A percentile compares a stretch with the other conserved stretches of the same genome.
phyloP scores from a whole-genome alignment of 768 basidiomycete species.

The Podaxis sp. region DNA sequence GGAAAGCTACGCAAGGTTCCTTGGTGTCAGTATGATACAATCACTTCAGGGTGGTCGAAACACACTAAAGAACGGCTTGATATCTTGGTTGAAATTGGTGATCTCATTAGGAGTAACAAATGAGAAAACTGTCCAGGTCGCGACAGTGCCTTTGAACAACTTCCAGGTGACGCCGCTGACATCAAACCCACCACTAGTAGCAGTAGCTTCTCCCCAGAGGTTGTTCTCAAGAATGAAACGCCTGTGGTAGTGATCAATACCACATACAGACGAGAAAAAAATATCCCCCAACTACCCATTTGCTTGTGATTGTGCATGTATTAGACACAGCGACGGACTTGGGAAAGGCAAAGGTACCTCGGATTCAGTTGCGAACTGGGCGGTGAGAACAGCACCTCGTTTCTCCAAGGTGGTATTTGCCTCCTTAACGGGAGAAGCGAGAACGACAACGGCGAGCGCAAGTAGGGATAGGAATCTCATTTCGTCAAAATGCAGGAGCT shows the following conservation, averaged over 20 bases:
- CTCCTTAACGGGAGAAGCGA: slow-evolving; percentile 5
- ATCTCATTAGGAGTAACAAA: slow-evolving; percentile 31
- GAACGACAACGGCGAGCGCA: background rate
- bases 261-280: background rate
- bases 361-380: slow-evolving; percentile 25
- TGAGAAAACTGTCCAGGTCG: slow-evolving; percentile 29
- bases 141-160: slow-evolving; percentile 28
- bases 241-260: slow-evolving; percentile 3
- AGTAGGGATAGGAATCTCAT: slow-evolving; percentile 5
- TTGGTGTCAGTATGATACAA: background rate
- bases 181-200: slow-evolving; percentile 19
- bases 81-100: slow-evolving; percentile 28
- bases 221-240: slow-evolving; percentile 26
- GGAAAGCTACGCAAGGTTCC: slow-evolving; percentile 20
- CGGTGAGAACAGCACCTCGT: slow-evolving; percentile 24
- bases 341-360: slow-evolving; percentile 17
- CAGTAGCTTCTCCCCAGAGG: slow-evolving; percentile 26
- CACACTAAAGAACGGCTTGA: slow-evolving; percentile 29
- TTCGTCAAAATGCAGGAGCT: background rate
- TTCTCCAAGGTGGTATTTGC: slow-evolving; percentile 12
- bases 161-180: slow-evolving; percentile 24
- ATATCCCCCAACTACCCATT: slow-evolving; percentile 13
- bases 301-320: background rate
- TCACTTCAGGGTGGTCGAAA: background rate
- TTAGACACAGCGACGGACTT: background rate